These are phyloP conservation scores for Lipomyces lipofer DNA, from an alignment of 805 yeast species.

Conservation along the genomic window DNA sequence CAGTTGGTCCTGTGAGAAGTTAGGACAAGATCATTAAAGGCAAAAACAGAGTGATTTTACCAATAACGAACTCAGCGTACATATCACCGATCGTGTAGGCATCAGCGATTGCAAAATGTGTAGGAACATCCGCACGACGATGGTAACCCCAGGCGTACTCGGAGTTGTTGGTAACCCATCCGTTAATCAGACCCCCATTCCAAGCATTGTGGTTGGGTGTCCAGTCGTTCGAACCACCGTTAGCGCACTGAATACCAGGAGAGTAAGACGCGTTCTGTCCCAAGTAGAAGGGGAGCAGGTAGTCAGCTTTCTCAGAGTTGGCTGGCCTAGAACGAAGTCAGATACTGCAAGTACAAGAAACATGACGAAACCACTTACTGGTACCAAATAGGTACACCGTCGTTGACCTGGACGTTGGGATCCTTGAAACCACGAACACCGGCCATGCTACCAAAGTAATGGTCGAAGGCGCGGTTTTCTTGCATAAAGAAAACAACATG, in stretches of 20 bases:
- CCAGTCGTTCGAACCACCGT: slow-evolving; percentile 37
- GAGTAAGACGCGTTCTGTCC: slow-evolving; percentile 27
- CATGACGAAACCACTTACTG: too few relatives aligned
- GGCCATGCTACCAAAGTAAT: slow-evolving; percentile 35
- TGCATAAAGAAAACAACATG: slow-evolving; percentile 36
- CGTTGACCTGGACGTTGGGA: slow-evolving; percentile 31
- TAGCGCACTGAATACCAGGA: slow-evolving; percentile 32
- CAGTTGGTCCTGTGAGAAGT: slow-evolving; percentile 31
- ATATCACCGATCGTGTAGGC: slow-evolving; percentile 36
- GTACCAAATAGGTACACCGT: slow-evolving; percentile 16
- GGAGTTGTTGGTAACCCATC: slow-evolving; percentile 35
- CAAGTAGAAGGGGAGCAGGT: slow-evolving; percentile 34
- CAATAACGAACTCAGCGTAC: slow-evolving; percentile 35
- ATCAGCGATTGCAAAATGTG: slow-evolving; percentile 34
- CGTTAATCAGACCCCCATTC: slow-evolving; percentile 33
- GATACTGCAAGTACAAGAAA: background rate
- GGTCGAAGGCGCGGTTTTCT: slow-evolving; percentile 37
- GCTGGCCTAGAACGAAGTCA: slow-evolving; percentile 14
- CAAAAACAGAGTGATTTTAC: slow-evolving; percentile 2
- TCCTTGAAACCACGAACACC: slow-evolving; percentile 37
- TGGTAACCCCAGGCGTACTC: slow-evolving; percentile 33
- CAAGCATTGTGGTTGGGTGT: slow-evolving; percentile 34
- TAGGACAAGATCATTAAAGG: background rate
- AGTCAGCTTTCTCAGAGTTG: slow-evolving; percentile 10
- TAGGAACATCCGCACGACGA: slow-evolving; percentile 33